These are phyloP conservation scores for Articulospora tetracladia DNA, from an alignment of 495 filamentous ascomycete species.

Conservation along the genomic window DNA sequence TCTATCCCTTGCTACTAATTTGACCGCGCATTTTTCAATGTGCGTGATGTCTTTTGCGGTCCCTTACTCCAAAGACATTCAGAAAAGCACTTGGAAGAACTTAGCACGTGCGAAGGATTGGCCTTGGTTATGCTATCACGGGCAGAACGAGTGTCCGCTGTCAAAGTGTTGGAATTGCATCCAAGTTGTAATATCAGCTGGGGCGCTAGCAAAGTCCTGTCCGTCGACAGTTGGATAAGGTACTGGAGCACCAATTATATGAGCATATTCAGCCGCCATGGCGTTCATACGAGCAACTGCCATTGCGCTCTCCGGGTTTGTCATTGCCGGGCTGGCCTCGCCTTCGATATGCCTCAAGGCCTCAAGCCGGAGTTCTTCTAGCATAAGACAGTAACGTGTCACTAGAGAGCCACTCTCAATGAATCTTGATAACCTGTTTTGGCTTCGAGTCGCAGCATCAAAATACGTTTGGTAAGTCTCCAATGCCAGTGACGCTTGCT, in stretches of 20 bases:
- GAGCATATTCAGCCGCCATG: neutral
- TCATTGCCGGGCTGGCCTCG: neutral
- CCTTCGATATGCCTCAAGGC: neutral
- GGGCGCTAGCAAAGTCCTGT: neutral
- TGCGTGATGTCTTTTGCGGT: too few species aligned
- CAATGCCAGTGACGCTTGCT: constrained; percentile 25
- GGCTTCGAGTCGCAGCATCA: neutral
- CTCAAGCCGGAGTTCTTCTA: neutral
- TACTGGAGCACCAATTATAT: neutral
- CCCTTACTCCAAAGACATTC: too few species aligned
- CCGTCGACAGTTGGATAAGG: neutral
- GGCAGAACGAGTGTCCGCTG: neutral
- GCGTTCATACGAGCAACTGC: neutral
- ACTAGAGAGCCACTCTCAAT: neutral
- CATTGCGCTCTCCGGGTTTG: neutral
- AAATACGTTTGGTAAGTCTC: neutral
- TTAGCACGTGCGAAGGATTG: too few species aligned
- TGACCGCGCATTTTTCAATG: too few species aligned
- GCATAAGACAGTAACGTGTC: neutral
- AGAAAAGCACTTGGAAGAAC: too few species aligned
- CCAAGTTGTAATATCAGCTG: neutral
- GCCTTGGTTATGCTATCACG: too few species aligned
- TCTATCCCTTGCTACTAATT: too few species aligned
- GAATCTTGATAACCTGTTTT: neutral
- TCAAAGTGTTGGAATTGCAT: neutral